These are phyloP conservation scores for Nemania abortiva DNA, from an alignment of 2,329 filamentous ascomycete species.

Conservation along the genomic window DNA sequence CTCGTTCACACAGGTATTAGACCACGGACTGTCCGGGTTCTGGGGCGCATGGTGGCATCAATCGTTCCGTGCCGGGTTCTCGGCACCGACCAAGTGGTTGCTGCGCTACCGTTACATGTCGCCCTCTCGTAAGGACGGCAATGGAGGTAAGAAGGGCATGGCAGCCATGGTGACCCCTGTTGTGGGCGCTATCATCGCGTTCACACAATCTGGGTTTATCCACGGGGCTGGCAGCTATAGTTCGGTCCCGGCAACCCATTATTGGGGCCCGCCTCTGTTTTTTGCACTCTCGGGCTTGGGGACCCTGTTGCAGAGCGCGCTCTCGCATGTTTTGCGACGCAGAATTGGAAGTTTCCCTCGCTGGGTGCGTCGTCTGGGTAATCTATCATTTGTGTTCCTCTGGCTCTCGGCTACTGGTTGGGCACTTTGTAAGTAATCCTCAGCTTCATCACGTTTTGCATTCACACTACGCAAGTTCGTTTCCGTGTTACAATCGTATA, in stretches of 20 bases:
- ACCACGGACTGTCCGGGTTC: conserved; percentile 80
- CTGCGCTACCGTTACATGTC: conserved; percentile 53
- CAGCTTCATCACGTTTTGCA: neutral
- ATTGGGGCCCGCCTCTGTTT: conserved; percentile 72
- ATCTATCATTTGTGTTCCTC: conserved; percentile 69
- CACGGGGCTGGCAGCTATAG: conserved; percentile 79
- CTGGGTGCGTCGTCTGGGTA: conserved; percentile 63
- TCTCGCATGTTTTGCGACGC: conserved; percentile 34
- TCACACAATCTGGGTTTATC: conserved; percentile 74
- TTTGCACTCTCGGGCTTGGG: conserved; percentile 79
- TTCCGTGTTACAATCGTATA: no score
- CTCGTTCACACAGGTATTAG: conserved; percentile 65
- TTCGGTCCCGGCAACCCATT: conserved; percentile 64
- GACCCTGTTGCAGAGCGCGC: conserved; percentile 67
- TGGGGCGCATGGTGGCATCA: conserved; percentile 96
- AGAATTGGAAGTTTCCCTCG: conserved; percentile 55
- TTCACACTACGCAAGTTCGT: neutral
- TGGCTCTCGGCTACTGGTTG: conserved; percentile 78
- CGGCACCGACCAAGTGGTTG: conserved; percentile 46
- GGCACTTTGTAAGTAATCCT: conserved; percentile 59
- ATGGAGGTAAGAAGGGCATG: conserved; percentile 57
- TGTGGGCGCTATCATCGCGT: conserved; percentile 64
- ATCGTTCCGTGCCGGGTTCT: conserved; percentile 78
- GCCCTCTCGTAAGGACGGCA: conserved; percentile 66
- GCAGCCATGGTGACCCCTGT: conserved; percentile 51